Percentiles rank a stretch among this genome's conserved stretches.
These are phyloP conservation scores for Panaeolus papilionaceus DNA, from an alignment of 768 basidiomycete species.

Conservation along the genomic window DNA sequence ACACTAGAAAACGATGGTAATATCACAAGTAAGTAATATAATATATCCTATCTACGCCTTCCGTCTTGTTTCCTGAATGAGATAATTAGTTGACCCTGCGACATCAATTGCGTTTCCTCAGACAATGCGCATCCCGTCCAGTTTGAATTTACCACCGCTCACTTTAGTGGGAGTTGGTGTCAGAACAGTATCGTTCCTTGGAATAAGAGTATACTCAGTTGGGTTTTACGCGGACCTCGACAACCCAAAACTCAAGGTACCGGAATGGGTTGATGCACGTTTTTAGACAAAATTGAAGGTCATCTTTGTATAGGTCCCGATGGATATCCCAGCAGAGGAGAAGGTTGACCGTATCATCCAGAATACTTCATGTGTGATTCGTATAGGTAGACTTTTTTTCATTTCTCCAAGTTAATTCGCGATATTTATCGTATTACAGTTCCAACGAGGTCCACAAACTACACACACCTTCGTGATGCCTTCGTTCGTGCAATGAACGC, in stretches of 20 bases:
- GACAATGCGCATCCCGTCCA: constrained; percentile 66
- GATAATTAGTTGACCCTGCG: constrained; percentile 66
- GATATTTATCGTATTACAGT: constrained; percentile 40
- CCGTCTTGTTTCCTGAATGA: not conserved
- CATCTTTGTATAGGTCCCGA: constrained; percentile 51
- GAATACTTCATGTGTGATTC: constrained; percentile 73
- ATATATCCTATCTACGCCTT: not conserved
- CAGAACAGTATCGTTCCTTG: constrained; percentile 86
- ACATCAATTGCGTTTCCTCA: constrained; percentile 79
- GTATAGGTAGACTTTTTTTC: constrained; percentile 58
- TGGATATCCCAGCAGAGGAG: constrained; percentile 64
- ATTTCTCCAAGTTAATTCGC: not conserved
- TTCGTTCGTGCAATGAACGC: constrained; percentile 77
- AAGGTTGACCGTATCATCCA: constrained; percentile 72
- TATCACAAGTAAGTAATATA: constrained; percentile 30
- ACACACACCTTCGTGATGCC: constrained; percentile 82
- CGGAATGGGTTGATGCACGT: constrained; percentile 19
- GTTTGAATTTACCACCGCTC: constrained; percentile 63
- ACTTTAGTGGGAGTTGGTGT: constrained; percentile 86
- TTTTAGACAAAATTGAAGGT: not conserved
- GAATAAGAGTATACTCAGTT: constrained; percentile 88
- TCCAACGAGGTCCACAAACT: constrained; percentile 81
- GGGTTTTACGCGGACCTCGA: constrained; percentile 88
- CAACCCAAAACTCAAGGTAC: constrained; percentile 66
- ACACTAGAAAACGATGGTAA: constrained; percentile 29